Percentiles rank a stretch among this genome's conserved stretches.
Evolutionary conservation across 106 monocot genomes (phyloP).

Genomic region (Cymbidium sinense): DNA sequence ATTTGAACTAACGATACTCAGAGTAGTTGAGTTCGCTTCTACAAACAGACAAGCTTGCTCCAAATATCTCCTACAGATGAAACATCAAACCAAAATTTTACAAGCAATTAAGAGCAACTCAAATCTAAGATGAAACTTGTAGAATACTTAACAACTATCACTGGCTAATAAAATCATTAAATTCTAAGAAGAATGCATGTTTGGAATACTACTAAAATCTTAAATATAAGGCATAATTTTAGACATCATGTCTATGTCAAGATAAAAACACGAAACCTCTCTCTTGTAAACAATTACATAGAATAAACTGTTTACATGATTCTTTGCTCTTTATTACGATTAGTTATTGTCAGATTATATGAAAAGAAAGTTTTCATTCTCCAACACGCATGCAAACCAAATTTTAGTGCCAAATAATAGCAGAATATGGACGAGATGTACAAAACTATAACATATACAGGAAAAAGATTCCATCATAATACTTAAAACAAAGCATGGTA

Average conservation of each 20-base stretch:
- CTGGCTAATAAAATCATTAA: neutral
- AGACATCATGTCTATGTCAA: neutral
- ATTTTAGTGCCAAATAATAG: neutral
- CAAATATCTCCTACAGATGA: constrained; percentile 66
- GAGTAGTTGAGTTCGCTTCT: constrained; percentile 57
- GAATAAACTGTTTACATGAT: neutral
- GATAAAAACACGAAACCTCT: neutral
- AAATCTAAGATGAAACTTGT: neutral
- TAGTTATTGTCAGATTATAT: neutral
- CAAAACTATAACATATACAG: neutral
- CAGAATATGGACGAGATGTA: neutral
- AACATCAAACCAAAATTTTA: neutral
- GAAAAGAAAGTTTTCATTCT: neutral
- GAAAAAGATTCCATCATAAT: neutral
- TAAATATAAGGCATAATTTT: neutral
- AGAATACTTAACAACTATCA: neutral
- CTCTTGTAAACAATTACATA: neutral
- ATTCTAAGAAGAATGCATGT: neutral
- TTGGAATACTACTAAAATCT: neutral
- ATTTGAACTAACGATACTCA: constrained; percentile 66
- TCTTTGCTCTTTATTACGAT: neutral
- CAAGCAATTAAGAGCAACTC: neutral
- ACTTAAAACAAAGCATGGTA: neutral
- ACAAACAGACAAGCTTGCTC: constrained; percentile 72
- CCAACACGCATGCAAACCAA: neutral